These are phyloP conservation scores for Xylaria hypoxylon DNA, from an alignment of 2,329 filamentous ascomycete genomes.

Conservation along the genomic window DNA sequence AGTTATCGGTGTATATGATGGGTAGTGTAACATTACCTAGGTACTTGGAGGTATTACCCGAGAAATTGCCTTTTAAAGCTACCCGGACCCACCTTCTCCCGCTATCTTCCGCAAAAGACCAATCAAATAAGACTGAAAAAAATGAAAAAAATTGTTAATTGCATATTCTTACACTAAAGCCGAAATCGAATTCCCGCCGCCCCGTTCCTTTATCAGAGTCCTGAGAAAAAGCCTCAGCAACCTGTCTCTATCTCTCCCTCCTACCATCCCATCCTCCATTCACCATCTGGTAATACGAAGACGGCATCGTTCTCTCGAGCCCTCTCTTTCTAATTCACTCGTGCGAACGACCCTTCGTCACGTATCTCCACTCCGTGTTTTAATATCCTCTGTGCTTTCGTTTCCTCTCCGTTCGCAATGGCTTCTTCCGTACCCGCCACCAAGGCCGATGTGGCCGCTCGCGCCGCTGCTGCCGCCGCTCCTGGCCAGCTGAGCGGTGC, in stretches of 20 bases:
- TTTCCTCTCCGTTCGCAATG: slow-evolving; percentile 40
- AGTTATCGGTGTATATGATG: slow-evolving; percentile 31
- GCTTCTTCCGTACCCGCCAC: slow-evolving; percentile 42
- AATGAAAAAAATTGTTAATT: slow-evolving; percentile 33
- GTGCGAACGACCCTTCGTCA: slow-evolving; percentile 24
- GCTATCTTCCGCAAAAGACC: slow-evolving; percentile 18
- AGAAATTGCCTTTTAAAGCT: slow-evolving; percentile 31
- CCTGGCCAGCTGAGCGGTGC: slow-evolving; percentile 46
- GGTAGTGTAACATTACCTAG: background rate
- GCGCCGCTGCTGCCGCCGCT: slow-evolving; percentile 42
- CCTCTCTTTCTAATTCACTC: slow-evolving; percentile 12
- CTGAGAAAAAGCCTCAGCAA: slow-evolving; percentile 38
- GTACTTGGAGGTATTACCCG: slow-evolving; percentile 23
- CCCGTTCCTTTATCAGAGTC: slow-evolving; percentile 30
- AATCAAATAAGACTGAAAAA: slow-evolving; percentile 28
- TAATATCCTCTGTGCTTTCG: slow-evolving; percentile 25
- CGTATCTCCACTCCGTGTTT: slow-evolving; percentile 46
- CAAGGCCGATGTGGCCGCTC: slow-evolving; percentile 43
- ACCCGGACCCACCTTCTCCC: slow-evolving; percentile 15
- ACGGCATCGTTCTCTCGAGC: slow-evolving; percentile 29
- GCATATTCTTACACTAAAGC: slow-evolving; percentile 29
- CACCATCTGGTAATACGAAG: slow-evolving; percentile 17
- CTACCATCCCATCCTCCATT: slow-evolving; percentile 22
- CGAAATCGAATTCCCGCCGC: slow-evolving; percentile 21
- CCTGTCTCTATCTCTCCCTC: slow-evolving; percentile 23